Evolutionary conservation across 2,329 filamentous ascomycete genomes (phyloP), one percentile per base, ranked within the genome.

Genomic region (Diaporthe australafricana): DNA sequence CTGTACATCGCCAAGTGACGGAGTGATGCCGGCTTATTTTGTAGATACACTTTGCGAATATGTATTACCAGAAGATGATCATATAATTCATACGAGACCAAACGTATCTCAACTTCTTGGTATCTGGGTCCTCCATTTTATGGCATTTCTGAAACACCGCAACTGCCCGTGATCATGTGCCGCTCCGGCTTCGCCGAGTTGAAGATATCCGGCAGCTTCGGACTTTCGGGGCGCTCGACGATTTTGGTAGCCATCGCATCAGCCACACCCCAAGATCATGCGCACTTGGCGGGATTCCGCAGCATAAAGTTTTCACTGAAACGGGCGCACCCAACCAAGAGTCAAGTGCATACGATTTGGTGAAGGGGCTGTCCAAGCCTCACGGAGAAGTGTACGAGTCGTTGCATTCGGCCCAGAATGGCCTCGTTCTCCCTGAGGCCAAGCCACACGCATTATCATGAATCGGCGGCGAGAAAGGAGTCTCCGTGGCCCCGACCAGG

Each of bases 201-300:
- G 27, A 63, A 35, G 27, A 17, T 20, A 3, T 63, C 1, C 20
- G 47, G 42, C 12, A 16, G 40, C 40, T 22, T 48, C 57, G 42
- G 42, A 17, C 12, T 17, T 32, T 20, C n/a, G 57, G 25, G 20
- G 57, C 57, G 57, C 57, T 48, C 57, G 40, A 63, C 60, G 60
- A 20, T 35, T 63, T 35, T 32, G 42, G 60, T 35, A 25, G 47
- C 14, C 20, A 48, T 27, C 27, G 57, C 40, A 40, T 40, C 38
- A 40, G 38, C 38, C 38, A 40, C 57, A 2, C 3, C 57, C 45
- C 22, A 30, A 4, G 17, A 20, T 63, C 60, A 63, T 63, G 60
- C 60, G 30, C 20, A 63, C 60, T 63, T 63, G 60, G 60, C 42
- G 42, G 60, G 30, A 48, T 32, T 11, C 42, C 60, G 42, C 60